Evolutionary conservation across 2,329 filamentous ascomycete genomes (phyloP), one percentile per base, ranked within the genome.

Genomic region (Myriangium duriaei): DNA sequence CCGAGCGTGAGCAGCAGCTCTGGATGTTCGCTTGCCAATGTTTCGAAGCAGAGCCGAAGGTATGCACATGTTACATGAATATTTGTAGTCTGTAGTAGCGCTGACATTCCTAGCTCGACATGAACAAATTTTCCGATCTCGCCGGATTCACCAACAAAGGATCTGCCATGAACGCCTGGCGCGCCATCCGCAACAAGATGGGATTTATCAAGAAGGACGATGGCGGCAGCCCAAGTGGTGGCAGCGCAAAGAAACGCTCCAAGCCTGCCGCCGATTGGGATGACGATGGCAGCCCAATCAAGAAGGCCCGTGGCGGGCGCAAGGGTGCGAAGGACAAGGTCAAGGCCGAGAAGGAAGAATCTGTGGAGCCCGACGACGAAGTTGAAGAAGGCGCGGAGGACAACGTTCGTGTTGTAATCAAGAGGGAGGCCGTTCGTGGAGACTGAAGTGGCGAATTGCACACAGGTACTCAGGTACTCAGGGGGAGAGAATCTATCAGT

Each of bases 151-250:
- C 44, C 40, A 56, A 52, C 40, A 37, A 36, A 6, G 35, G 42
- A 13, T 53, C 50, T 11, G 52, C 53, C 11, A 32, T 40, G 32
- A 58, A 57, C 40, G 55, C 55, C 30, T 56, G 53, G 54, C 30
- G 34, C 17, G 33, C 24, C 2, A 52, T 58, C 46, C 53, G 51
- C 45, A 55, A 51, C 48, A 58, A 58, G 42, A 42, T 58, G 5
- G 38, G 38, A 6, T 26, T 34, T 12, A 7, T 21, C 32, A 35
- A 34, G 38, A 35, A 29, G n/a, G 30, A 12, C 16, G 29, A n/a
- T 11, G 15, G 16, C 13, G 21, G 10, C 32, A 34, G 19, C 13
- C 24, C 32, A 12, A 19, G 14, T 12, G 18, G 15, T 15, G 12
- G 9, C 14, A n/a, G 11, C 6, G 16, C 26, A 11, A 21, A 31